These are phyloP conservation scores for Penicillium expansum DNA, from an alignment of 2,329 filamentous ascomycete genomes.

Conservation along the genomic window DNA sequence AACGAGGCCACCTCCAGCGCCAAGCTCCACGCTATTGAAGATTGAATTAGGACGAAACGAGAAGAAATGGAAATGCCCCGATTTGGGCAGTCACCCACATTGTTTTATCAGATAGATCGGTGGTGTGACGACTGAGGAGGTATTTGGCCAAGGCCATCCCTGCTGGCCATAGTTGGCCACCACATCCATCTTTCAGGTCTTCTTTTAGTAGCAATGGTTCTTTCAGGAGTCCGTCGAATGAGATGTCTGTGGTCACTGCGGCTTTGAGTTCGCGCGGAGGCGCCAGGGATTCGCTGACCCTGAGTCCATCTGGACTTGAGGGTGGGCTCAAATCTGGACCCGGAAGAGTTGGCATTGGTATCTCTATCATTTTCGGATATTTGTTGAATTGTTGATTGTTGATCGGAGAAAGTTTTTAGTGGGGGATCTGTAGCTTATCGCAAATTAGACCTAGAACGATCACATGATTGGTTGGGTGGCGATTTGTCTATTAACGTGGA, in stretches of 20 bases:
- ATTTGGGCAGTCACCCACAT: slow-evolving; percentile 61
- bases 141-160: slow-evolving; percentile 86
- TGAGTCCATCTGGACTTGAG: slow-evolving; percentile 33
- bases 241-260: slow-evolving; percentile 51
- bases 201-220: slow-evolving; percentile 74
- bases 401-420: slow-evolving; percentile 2
- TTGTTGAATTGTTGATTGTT: not conserved
- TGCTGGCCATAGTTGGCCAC: slow-evolving; percentile 91
- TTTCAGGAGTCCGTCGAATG: slow-evolving; percentile 71
- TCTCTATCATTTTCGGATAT: slow-evolving; percentile 12
- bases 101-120: slow-evolving; percentile 62
- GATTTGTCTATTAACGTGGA: not conserved
- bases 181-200: slow-evolving; percentile 83
- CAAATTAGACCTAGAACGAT: not conserved
- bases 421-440: slow-evolving; percentile 8
- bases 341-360: not conserved
- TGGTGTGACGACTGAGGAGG: slow-evolving; percentile 69
- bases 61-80: not conserved
- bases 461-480: slow-evolving; percentile 7
- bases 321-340: slow-evolving; percentile 15
- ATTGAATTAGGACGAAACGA: not conserved
- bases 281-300: slow-evolving; percentile 56
- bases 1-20: slow-evolving; percentile 86
- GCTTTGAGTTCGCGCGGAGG: slow-evolving; percentile 52
- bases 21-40: slow-evolving; percentile 72